Conservation (phyloP, 176 grass and related monocot species). For the Cenchrus purpureus region DNA sequence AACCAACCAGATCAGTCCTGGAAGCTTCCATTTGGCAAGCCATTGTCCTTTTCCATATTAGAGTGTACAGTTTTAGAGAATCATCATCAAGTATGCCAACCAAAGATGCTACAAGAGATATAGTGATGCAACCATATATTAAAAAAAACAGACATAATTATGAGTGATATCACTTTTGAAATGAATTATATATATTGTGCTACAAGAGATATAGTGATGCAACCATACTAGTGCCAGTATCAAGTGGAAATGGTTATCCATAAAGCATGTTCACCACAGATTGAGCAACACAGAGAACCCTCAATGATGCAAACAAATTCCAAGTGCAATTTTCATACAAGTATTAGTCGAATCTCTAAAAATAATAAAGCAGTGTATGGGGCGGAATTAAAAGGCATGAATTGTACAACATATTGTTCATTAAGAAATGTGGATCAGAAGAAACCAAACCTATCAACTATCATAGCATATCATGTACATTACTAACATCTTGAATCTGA, state of each 20-base stretch:
- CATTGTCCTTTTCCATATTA: slow-evolving; percentile 94
- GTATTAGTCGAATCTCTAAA: background rate
- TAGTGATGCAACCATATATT: slow-evolving; percentile 32
- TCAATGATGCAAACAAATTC: background rate
- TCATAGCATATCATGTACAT: background rate
- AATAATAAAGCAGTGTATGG: slow-evolving; percentile 24
- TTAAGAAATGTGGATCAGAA: slow-evolving; percentile 4
- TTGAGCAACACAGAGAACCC: slow-evolving; percentile 16
- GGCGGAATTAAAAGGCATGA: slow-evolving; percentile 13
- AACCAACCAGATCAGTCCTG: slow-evolving; percentile 71
- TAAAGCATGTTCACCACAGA: slow-evolving; percentile 19
- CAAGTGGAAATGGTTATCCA: slow-evolving; percentile 3
- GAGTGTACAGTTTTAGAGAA: slow-evolving; percentile 82
- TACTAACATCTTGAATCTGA: background rate
- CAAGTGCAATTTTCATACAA: background rate
- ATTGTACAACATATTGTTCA: slow-evolving; percentile 19
- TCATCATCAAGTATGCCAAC: slow-evolving; percentile 80
- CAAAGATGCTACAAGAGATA: slow-evolving; percentile 78
- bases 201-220: too few relatives aligned
- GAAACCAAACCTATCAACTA: slow-evolving; percentile 20
- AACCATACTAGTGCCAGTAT: slow-evolving; percentile 17
- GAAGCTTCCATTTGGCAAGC: slow-evolving; percentile 95
- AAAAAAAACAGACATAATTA: slow-evolving; percentile 36
- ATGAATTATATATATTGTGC: background rate
- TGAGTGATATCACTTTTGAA: slow-evolving; percentile 16